Evolutionary conservation across 2,329 filamentous ascomycete species (phyloP), one percentile per base, ranked within the genome.

Genomic region (Penicillium brevicompactum): DNA sequence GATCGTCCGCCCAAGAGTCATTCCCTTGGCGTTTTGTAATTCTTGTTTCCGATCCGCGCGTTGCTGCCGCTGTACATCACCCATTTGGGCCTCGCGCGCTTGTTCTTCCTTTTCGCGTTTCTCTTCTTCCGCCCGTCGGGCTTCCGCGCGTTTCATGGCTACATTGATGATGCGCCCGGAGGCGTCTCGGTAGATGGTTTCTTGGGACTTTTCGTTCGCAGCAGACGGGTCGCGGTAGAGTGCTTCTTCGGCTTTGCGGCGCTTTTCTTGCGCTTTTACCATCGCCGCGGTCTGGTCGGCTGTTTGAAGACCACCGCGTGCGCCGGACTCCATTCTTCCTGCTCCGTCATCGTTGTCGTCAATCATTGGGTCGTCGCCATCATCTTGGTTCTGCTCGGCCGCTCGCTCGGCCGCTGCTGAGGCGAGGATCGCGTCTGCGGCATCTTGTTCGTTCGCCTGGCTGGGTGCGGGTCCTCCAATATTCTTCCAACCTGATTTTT

Each of bases 121-220:
- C 62, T 91, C 88, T 66, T 92, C 87, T 1, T 88, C 88, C 63
- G 89, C 91, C 47, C 85, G 84, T n/a, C 91, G 84, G 48, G 90
- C 88, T 73, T 97, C 92, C 18, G 91, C 92, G 22, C 92, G 84
- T 74, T 91, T 91, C 89, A 96, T 91, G 16, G 88, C 87, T 22
- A 97, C 85, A 68, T 99, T 96, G 60, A 99, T 92, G 52, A 96
- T 87, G n/a, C 92, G 84, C 11, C 94, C 94, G 3, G 90, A 94
- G 10, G 95, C 94, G 75, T 99, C 94, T 65, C 94, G 89, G 72
- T 97, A 97, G 22, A 97, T 92, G 0, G 93, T 96, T 75, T 97
- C 91, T 66, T 88, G 83, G 31, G 84, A 83, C 54, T 75, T 71
- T 0, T 71, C 76, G 45, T 72, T 73, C 42, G 73, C 68, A 46